phyloP scores from a whole-genome alignment of 2,329 filamentous ascomycete species.

The Aspergillus sp. region DNA sequence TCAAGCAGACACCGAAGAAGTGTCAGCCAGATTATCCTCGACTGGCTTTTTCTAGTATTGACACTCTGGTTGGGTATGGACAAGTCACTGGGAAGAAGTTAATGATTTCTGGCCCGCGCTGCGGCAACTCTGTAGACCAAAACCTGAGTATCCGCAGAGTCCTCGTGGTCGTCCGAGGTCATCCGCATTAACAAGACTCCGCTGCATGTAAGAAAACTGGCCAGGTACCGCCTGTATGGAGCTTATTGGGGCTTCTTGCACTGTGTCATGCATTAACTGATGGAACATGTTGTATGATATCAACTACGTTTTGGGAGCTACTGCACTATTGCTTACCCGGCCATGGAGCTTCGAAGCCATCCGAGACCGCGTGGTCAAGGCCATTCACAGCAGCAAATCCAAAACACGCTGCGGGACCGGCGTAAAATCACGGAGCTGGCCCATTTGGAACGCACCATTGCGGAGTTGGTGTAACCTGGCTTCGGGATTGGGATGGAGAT shows the following conservation, averaged over 20 bases:
- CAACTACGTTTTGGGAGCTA: neutral
- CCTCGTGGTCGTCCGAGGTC: no score
- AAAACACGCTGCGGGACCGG: constrained; percentile 1
- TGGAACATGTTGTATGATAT: no score
- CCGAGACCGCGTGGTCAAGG: neutral
- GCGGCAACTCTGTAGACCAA: no score
- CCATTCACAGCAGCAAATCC: neutral
- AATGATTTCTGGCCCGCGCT: no score
- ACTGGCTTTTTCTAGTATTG: no score
- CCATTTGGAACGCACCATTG: neutral
- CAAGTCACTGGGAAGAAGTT: no score
- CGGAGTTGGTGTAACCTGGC: neutral
- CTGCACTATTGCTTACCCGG: neutral
- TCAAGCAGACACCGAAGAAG: no score
- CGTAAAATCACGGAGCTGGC: constrained; percentile 1
- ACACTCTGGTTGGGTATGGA: no score
- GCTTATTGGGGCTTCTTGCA: constrained; percentile 7
- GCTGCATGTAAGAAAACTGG: no score
- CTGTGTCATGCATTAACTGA: neutral
- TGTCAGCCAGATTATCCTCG: no score
- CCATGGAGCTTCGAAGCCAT: neutral
- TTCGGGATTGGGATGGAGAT: neutral
- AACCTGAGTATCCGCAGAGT: no score
- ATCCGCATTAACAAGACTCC: no score
- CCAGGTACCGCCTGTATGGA: neutral